Evolutionary conservation across 148 eudicot genomes (phyloP), one percentile per base, ranked within the genome.

Genomic region (Rhododendron vialii): DNA sequence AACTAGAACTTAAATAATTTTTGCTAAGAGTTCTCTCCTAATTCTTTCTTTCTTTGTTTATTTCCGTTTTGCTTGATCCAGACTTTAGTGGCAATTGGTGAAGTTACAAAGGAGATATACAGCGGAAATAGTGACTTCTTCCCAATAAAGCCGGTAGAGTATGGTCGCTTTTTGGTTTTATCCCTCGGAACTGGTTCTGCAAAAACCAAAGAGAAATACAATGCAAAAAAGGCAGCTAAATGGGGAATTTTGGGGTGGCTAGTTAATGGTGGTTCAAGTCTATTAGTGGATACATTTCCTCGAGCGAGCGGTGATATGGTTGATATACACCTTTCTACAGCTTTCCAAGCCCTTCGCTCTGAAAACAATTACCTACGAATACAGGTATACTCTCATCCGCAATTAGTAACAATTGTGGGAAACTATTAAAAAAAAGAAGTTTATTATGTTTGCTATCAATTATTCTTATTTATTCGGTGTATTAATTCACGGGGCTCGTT

Each of bases 241-340:
- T 91, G 92, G 92, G 91, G 94, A 0, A 14, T 87, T 9, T 75
- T 91, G 20, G 91, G 91, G 1, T 92, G 92, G 94, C 78, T 92
- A 11, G 59, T 36, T 1, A 41, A 45, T 35, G 87, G 80, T 41
- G 90, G 89, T 3, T 87, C 91, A 1, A 51, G 87, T 35, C 93
- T 90, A 2, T 76, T 92, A 41, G 83, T 87, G 38, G 36, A 30
- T 71, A 26, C 12, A 28, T 71, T 71, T 9, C 12, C 38, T 71
- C 13, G 3, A 28, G 41, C 41, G 41, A 38, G 41, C 41, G 36
- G 17, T 10, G 33, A 13, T 30, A 12, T 3, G 36, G 38, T 28
- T 11, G 76, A 71, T 14, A 7, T 3, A 30, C 38, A 71, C 0
- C 13, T 73, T 78, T 63, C 67, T 5, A 30, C 4, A 2, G 78